phyloP scores from a whole-genome alignment of 225 moss, liverwort and hornwort species.

The Polytrichum commune region DNA sequence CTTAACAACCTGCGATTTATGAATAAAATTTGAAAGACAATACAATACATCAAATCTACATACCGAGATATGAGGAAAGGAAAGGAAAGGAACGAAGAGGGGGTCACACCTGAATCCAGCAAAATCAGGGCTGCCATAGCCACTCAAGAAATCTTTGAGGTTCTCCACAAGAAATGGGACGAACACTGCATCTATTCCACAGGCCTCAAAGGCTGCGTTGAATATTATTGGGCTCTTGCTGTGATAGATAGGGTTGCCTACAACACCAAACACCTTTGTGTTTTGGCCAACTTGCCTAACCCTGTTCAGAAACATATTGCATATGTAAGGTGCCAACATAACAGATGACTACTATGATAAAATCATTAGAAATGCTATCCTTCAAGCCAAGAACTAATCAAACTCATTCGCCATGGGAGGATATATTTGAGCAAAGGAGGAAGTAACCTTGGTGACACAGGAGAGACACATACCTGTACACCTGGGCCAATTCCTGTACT shows the following conservation, averaged over 20 bases:
- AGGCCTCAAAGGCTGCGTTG: slow-evolving; percentile 60
- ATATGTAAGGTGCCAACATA: too few relatives aligned
- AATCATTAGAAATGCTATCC: too few relatives aligned
- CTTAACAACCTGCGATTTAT: too few relatives aligned
- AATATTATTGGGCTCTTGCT: slow-evolving; percentile 82
- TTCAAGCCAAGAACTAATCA: too few relatives aligned
- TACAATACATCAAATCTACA: too few relatives aligned
- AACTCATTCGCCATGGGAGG: too few relatives aligned
- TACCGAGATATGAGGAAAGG: too few relatives aligned
- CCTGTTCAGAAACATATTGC: slow-evolving; percentile 22
- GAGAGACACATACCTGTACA: slow-evolving; percentile 48
- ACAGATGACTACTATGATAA: too few relatives aligned
- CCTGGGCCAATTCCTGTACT: slow-evolving; percentile 71
- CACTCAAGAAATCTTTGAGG: slow-evolving; percentile 61
- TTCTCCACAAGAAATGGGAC: slow-evolving; percentile 81
- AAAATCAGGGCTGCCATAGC: slow-evolving; percentile 58
- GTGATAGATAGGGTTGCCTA: slow-evolving; percentile 84
- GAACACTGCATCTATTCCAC: slow-evolving; percentile 77
- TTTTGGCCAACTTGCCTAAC: slow-evolving; percentile 63
- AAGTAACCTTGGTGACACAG: neutral
- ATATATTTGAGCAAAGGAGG: neutral
- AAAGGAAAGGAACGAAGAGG: slow-evolving; percentile 4
- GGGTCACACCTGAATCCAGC: slow-evolving; percentile 60
- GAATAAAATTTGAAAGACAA: too few relatives aligned
- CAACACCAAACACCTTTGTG: slow-evolving; percentile 78